Base-by-base conservation (phyloP, 148 eudicot genomes). In the Beta vulgaris region DNA sequence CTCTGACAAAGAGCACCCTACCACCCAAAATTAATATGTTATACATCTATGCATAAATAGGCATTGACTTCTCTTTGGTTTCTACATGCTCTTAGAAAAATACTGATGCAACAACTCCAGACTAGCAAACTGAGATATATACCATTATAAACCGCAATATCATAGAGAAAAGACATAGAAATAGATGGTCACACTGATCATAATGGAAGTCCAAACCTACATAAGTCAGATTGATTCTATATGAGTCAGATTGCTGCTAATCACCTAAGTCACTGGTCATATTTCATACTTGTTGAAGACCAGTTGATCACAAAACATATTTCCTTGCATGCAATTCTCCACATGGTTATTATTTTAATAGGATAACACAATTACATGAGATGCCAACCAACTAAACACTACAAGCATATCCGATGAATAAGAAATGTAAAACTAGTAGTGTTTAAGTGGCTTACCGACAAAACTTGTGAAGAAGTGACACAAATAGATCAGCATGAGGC, bases 401-500 rank as follows among this genome's bases (percentile, higher is more conserved):
- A 65, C 3, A 18, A 53, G 4, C 15, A 31, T 14, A 29, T n/a
- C 23, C 18, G 36, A 25, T 39, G 7, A 49, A 46, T 48, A 16
- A 14, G 53, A 48, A 48, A 14, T 48, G 53, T 21, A 48, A 3
- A 39, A 39, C 43, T 9, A 39, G 6, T 3, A 39, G 43, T 53
- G 51, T 42, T 39, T 4, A 4, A 39, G 9, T 57, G 57, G 42
- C 84, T 73, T 90, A 95, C 97, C 98, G 75, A 92, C 96, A 71
- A 89, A 77, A 78, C 90, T 87, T 13, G 98, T 95, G 76, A 92
- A 88, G 80, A 88, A 87, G 84, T 95, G 98, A 62, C 71, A 53
- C 71, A 86, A 14, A 71, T 90, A 95, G 73, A 95, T 92, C 88
- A 95, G 82, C 93, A 87, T 85, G 70, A 95, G 93, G 74, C 98